Base-by-base conservation (phyloP, 192 early-diverging fungal genomes). In the Entomortierella chlamydospora region DNA sequence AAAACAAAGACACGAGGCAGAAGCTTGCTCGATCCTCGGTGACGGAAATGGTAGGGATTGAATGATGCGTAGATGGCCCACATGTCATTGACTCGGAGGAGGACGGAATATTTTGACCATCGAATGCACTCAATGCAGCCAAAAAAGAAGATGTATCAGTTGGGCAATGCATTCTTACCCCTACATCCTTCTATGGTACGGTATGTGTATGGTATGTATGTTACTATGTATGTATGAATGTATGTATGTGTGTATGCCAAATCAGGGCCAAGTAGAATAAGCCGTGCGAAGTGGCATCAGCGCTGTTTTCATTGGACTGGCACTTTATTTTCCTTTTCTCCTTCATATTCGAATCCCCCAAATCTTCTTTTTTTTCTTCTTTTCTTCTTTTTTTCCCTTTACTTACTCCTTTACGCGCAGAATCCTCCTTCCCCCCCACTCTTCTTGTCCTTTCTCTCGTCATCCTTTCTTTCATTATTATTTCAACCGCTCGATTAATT, bases 331-430 rank as follows among this genome's bases (percentile, higher is more conserved):
- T 10, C 10, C 10, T 37, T 37, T 37, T 37, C 17, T 29, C 13
- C 23, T n/a, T 18, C 34, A 56, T 30, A 31, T 39, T 28, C 28
- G 31, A 68, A 55, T 9, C 23, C 22, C 37, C 30, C 5, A 11
- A 1, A 13, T 15, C 41, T 37, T 20, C 28, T 52, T 20, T 28
- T 55, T 43, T 29, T 61, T 45, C 10, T 8, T 55, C 33, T 51
- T 33, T 60, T 25, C 64, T 66, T 47, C 39, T 51, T 57, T n/a
- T 26, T 29, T 72, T 33, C n/a, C 41, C 2, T 17, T 55, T 47
- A 23, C 30, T 45, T 50, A 15, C 41, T 52, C n/a, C n/a, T 54
- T 18, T 17, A 13, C 68, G n/a, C n/a, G n/a, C n/a, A n/a, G n/a
- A n/a, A n/a, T 37, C 20, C 50, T 43, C 31, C 23, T 15, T 53